Evolutionary conservation across 2,329 filamentous ascomycete species (phyloP), one percentile per base, ranked within the genome.

Genomic region (Mycosphaerelloides madeirae): DNA sequence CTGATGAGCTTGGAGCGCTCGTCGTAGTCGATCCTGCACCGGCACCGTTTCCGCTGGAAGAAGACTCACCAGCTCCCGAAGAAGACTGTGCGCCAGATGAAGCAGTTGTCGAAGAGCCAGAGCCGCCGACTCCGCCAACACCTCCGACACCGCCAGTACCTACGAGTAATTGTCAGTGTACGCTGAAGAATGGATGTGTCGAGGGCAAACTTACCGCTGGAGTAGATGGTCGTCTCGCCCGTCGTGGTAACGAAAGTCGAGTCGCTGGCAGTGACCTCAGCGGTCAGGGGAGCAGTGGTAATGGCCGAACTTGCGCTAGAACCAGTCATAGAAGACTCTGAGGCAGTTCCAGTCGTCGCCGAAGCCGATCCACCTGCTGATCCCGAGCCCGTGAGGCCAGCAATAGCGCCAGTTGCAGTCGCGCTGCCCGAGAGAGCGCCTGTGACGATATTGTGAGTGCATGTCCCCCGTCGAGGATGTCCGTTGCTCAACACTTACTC

Each of bases 161-260:
- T 15, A 38, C 35, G 20, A 34, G n/a, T 41, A 6, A 8, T 18
- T n/a, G 22, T 25, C 22, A 25, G 22, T 25, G 22, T 9, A 25
- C 9, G 22, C 22, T 25, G 6, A 25, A 9, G 22, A 31, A 13
- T 16, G 7, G 5, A 31, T 31, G 31, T 40, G 44, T 1, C 49
- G 45, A 12, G 41, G 46, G n/a, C n/a, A 41, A 46, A 15, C 46
- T 38, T 31, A 42, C 38, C 43, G 9, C 22, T 9, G 25, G 25
- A 35, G 22, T 49, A 65, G 59, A 64, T 60, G 44, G 63, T 65
- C 46, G 61, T 64, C 36, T 52, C 54, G 43, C 63, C 63, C 38
- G 61, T 63, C 29, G 58, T 61, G 37, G 62, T 64, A 36, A 54
- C 57, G 51, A 57, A 54, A 34, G 50, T 57, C 32, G 57, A 57